Evolutionary conservation across 2,329 filamentous ascomycete genomes (phyloP), one percentile per base, ranked within the genome.

Genomic region (Xenosphaeropsis pyriputrescens): DNA sequence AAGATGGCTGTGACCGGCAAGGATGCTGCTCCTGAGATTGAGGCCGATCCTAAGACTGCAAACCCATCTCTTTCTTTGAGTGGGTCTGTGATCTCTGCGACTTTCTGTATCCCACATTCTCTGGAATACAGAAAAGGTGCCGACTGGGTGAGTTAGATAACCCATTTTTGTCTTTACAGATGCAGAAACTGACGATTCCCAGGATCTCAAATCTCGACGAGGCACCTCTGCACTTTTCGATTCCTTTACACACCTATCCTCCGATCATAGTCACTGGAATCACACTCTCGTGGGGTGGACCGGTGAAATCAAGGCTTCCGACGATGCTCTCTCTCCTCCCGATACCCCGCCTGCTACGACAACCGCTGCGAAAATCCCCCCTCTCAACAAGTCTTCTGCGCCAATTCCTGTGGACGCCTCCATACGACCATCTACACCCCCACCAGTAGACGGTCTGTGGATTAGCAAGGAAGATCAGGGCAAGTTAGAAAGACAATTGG

Each of bases 231-330:
- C 89, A 13, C 70, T 96, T 26, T 93, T 93, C 60, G 86, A 95
- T 57, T 88, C 86, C 8, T 86, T 96, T 52, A 74, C 79, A 39
- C 79, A 93, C 59, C 75, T 96, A 33, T 84, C 86, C 3, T 93
- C 86, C n/a, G 68, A 80, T 39, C 70, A 81, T 32, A 79, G 80
- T 2, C 77, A 80, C 15, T 96, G 88, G 88, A 85, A 86, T 50
- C 89, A 95, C 61, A 91, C 79, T 1, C 72, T 95, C 5, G 83
- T 96, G 38, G 88, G 85, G 34, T 96, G 89, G 89, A 94, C 89
- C 3, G 89, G 89, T 41, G 89, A 96, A 57, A 80, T 89, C 41
- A 72, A 78, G 40, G 62, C 58, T 4, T 60, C 65, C 2, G 44
- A 53, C 31, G 65, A 70, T 33, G 52, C 57, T 15, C 45, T 62